These are phyloP conservation scores for Dioscorea zingiberensis DNA, from an alignment of 106 monocot genomes.

Conservation along the genomic window DNA sequence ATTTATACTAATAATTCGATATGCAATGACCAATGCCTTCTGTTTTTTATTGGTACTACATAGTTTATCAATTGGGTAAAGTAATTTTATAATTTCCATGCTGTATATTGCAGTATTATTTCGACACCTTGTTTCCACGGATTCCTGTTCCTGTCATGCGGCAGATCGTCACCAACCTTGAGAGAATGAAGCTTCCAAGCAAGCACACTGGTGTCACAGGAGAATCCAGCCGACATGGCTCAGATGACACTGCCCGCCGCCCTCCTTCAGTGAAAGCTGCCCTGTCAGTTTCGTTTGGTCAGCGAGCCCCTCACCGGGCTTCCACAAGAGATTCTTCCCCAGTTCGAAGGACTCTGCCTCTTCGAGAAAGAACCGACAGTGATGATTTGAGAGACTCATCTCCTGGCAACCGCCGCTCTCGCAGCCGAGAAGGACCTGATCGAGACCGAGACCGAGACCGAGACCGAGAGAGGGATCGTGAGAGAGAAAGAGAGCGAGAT, in stretches of 20 bases:
- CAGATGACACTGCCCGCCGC: constrained; percentile 74
- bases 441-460: constrained; percentile 24
- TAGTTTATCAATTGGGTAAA: no score
- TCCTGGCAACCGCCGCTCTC: constrained; percentile 15
- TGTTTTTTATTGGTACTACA: no score
- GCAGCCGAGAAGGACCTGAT: constrained; percentile 24
- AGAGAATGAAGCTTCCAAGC: constrained; percentile 73
- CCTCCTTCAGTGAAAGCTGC: constrained; percentile 93
- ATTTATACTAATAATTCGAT: no score
- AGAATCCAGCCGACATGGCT: constrained; percentile 67
- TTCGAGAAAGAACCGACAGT: constrained; percentile 24
- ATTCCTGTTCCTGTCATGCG: constrained; percentile 76
- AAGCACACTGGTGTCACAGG: constrained; percentile 76
- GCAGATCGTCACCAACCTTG: constrained; percentile 53
- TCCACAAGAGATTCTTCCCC: constrained; percentile 90
- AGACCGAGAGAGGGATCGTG: constrained; percentile 14
- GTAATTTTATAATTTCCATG: no score
- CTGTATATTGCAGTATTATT: constrained; percentile 65
- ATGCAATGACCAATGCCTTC: no score
- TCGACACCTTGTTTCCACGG: constrained; percentile 87
- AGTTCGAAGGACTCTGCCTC: constrained; percentile 49
- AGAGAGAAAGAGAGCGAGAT: constrained; percentile 22
- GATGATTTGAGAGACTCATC: constrained; percentile 27
- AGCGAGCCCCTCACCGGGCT: constrained; percentile 89
- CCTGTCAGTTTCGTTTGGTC: constrained; percentile 89